Evolutionary conservation across 495 filamentous ascomycete genomes (phyloP).

Genomic region (Sordaria brevicollis): DNA sequence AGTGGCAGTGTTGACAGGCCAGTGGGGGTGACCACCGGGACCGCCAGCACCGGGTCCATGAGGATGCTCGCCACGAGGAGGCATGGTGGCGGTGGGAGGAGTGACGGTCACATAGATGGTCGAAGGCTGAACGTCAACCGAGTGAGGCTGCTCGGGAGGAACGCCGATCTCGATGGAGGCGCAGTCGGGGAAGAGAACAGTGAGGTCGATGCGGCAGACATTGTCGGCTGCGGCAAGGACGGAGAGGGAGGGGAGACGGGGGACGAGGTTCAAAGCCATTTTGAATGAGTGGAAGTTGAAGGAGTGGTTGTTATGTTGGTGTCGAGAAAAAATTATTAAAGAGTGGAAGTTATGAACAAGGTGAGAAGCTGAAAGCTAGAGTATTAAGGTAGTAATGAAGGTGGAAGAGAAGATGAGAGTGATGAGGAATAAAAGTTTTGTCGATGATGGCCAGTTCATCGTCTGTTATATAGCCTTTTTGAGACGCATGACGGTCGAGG

Average conservation of each 20-base stretch:
- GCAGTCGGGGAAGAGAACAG: slow-evolving; percentile 5
- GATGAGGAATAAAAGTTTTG: background rate
- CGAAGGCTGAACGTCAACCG: slow-evolving; percentile 4
- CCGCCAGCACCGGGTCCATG: background rate
- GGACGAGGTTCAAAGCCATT: slow-evolving; percentile 4
- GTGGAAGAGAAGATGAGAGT: background rate
- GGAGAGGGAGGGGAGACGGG: slow-evolving; percentile 3
- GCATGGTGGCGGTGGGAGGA: background rate
- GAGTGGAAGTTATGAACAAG: background rate
- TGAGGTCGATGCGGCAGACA: slow-evolving; percentile 8
- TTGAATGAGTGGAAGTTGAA: background rate
- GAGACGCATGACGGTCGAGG: background rate
- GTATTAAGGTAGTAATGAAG: background rate
- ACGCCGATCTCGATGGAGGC: slow-evolving; percentile 5
- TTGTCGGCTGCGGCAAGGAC: slow-evolving; percentile 3
- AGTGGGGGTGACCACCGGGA: background rate
- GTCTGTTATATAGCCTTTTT: background rate
- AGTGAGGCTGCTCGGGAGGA: background rate
- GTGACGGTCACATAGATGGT: slow-evolving; percentile 7
- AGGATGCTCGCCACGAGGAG: background rate
- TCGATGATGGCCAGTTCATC: background rate
- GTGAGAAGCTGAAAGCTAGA: background rate
- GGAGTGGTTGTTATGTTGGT: background rate
- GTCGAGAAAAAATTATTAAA: background rate
- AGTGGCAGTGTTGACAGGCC: background rate